Evolutionary conservation across 2,329 filamentous ascomycete species (phyloP), one percentile per base, ranked within the genome.

Genomic region (Fusarium pseudocircinatum): DNA sequence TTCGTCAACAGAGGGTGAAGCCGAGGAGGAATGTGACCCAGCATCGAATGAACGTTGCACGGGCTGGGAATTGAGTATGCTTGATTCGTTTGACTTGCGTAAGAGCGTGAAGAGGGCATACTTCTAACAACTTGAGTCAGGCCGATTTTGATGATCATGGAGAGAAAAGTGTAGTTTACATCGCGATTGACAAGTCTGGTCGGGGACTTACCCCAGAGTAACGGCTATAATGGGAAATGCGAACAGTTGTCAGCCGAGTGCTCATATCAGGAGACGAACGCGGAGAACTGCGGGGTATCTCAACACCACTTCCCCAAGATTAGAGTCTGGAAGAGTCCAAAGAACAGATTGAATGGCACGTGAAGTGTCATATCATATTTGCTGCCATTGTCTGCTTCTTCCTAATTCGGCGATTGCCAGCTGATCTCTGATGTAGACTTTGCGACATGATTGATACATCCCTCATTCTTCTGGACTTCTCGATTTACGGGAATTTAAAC

Each of bases 271-370:
- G 50, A 54, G 50, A 54, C 24, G 24, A 54, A 54, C 34, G 50
- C 20, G 50, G 50, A 54, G 50, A 54, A 54, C 50, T 54, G 50
- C 50, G 50, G 50, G 50, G 50, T 54, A 54, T 54, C 50, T 54
- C 0, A 54, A 40, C 50, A 54, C 50, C 50, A 54, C 15, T 28
- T 6, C 20, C 34, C 34, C 15, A n/a, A 40, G 7, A n/a, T 30
- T 54, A 16, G 24, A 40, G 50, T 54, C 50, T 54, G 24, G 50
- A 54, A 39, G 34, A 28, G 50, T 30, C 50, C 7, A n/a, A 30
- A 54, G 24, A 54, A 30, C 14, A 12, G 6, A 20, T 30, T 10
- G 8, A 2, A 5, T 54, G 20, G 24, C 34, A 40, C 34, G 34
- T 54, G 32, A 18, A 40, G 34, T n/a, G 6, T 54, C 50, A 54